Evolutionary conservation across 768 basidiomycete genomes (phyloP).

Genomic region (Boletellus emodensis): DNA sequence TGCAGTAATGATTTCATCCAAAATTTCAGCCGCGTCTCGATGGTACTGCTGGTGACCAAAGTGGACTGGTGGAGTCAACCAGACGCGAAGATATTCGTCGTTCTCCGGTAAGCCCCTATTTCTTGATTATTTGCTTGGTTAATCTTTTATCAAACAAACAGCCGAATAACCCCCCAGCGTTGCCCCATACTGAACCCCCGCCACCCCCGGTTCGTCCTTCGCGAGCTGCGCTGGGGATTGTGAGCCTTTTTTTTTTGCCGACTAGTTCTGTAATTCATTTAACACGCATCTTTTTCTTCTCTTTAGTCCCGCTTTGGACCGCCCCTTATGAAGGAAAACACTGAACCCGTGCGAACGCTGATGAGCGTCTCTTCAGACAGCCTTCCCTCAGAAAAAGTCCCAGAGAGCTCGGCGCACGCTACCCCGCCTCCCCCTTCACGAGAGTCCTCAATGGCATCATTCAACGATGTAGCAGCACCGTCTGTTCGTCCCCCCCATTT

Average conservation of each 20-base stretch:
- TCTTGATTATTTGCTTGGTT: not conserved
- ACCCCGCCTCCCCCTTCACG: slow-evolving; percentile 29
- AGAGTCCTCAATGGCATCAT: slow-evolving; percentile 25
- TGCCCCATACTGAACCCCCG: slow-evolving; percentile 12
- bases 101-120: slow-evolving; percentile 19
- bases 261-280: not conserved
- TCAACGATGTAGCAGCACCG: slow-evolving; percentile 6
- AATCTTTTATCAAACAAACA: no score
- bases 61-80: not conserved
- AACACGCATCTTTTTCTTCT: not conserved
- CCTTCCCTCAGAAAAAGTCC: slow-evolving; percentile 6
- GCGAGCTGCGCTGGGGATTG: slow-evolving; percentile 16
- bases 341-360: slow-evolving; percentile 4
- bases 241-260: slow-evolving; percentile 3
- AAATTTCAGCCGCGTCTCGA: slow-evolving; percentile 17
- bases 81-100: slow-evolving; percentile 10
- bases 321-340: slow-evolving; percentile 22
- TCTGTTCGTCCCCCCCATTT: slow-evolving; percentile 15
- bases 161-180: slow-evolving; percentile 1
- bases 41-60: slow-evolving; percentile 1
- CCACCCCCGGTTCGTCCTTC: slow-evolving; percentile 7
- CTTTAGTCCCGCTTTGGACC: slow-evolving; percentile 32
- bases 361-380: slow-evolving; percentile 17
- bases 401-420: slow-evolving; percentile 18
- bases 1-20: slow-evolving; percentile 4